Conservation (phyloP, 2,329 filamentous ascomycete genomes). For the Cladosporium cucumerinum region DNA sequence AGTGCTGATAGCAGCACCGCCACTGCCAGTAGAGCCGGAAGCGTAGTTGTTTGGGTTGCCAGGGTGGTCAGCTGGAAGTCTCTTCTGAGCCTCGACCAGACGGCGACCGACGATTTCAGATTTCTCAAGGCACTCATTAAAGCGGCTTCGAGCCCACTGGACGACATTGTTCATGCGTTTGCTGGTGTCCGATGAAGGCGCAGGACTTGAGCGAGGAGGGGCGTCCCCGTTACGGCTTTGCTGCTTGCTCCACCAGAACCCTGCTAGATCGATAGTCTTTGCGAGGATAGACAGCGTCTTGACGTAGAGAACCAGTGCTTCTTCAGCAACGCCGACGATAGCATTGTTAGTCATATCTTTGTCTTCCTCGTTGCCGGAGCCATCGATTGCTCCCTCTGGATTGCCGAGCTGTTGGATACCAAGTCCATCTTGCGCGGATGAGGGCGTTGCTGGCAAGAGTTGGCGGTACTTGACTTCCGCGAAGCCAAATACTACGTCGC, state of each 20-base stretch:
- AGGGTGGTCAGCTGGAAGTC: conserved; percentile 78
- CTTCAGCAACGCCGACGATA: conserved; percentile 81
- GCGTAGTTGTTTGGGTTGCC: conserved; percentile 78
- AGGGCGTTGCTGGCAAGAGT: conserved; percentile 83
- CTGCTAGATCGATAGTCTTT: conserved; percentile 93
- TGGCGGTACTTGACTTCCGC: conserved; percentile 99
- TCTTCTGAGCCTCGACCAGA: conserved; percentile 78
- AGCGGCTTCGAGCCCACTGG: conserved; percentile 88
- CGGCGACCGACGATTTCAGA: conserved; percentile 90
- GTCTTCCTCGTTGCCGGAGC: conserved; percentile 57
- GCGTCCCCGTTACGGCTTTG: conserved; percentile 52
- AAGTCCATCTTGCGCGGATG: conserved; percentile 68
- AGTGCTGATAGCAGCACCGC: conserved; percentile 54
- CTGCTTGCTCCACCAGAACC: conserved; percentile 71
- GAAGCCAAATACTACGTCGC: conserved; percentile 95
- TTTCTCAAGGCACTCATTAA: conserved; percentile 97
- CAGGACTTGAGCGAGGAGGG: conserved; percentile 20
- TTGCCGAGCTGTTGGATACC: conserved; percentile 56
- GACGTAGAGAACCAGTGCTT: conserved; percentile 92
- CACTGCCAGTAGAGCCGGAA: conserved; percentile 45
- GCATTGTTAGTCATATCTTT: conserved; percentile 82
- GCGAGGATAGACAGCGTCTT: conserved; percentile 87
- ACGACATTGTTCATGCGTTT: conserved; percentile 84
- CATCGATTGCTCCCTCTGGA: conserved; percentile 52
- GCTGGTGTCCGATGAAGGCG: conserved; percentile 28